Conservation (phyloP, 805 yeast species). For the Tetrapisispora iriomotensis region DNA sequence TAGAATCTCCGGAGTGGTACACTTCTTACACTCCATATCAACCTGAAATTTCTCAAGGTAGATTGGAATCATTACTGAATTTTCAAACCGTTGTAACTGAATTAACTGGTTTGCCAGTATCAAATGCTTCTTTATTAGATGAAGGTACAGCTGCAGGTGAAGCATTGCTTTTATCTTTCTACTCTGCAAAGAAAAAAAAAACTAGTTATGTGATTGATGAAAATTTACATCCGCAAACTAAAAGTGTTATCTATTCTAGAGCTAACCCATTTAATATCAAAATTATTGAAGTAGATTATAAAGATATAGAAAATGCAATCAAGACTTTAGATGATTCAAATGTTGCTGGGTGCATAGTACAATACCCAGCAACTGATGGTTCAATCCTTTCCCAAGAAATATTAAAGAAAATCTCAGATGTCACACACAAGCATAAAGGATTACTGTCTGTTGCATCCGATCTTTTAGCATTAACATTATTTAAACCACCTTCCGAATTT, state of each 20-base stretch:
- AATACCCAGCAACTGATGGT: slow-evolving; percentile 89
- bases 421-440: slow-evolving; percentile 64
- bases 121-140: slow-evolving; percentile 89
- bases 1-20: slow-evolving; percentile 97
- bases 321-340: slow-evolving; percentile 30
- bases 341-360: slow-evolving; percentile 76
- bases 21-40: slow-evolving; percentile 98
- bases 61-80: slow-evolving; percentile 81
- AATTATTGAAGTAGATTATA: slow-evolving; percentile 47
- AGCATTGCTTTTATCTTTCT: slow-evolving; percentile 81
- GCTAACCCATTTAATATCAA: slow-evolving; percentile 66
- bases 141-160: slow-evolving; percentile 98
- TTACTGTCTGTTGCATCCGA: slow-evolving; percentile 84
- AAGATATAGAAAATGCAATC: slow-evolving; percentile 32
- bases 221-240: slow-evolving; percentile 76
- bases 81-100: slow-evolving; percentile 89
- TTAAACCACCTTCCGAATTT: slow-evolving; percentile 74
- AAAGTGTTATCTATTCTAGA: slow-evolving; percentile 68
- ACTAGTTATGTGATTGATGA: slow-evolving; percentile 60
- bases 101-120: slow-evolving; percentile 86
- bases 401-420: slow-evolving; percentile 47
- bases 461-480: slow-evolving; percentile 73
- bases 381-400: slow-evolving; percentile 40
- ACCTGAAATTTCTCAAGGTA: slow-evolving; percentile 95
- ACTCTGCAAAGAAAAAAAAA: slow-evolving; percentile 58